Conservation (phyloP, 768 basidiomycete genomes). For the Aureoboletus auriporus region DNA sequence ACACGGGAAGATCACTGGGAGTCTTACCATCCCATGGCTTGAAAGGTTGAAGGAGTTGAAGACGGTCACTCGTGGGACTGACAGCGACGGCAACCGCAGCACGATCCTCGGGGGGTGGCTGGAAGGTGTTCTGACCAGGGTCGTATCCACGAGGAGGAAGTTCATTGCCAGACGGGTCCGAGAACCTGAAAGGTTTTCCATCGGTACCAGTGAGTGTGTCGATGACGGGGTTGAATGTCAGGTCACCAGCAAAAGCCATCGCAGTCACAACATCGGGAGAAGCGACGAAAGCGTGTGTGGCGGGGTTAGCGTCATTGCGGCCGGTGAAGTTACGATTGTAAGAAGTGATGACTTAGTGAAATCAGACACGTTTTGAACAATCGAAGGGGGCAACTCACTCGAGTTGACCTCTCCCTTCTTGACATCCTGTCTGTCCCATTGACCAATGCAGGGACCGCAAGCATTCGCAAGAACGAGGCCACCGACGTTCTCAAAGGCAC, state of each 20-base stretch:
- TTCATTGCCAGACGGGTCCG: constrained; percentile 85
- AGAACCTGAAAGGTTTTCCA: constrained; percentile 97
- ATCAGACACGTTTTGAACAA: background rate
- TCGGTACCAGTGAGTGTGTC: constrained; percentile 85
- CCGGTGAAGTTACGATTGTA: constrained; percentile 99
- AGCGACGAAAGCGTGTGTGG: constrained; percentile 94
- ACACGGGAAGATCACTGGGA: constrained; percentile 79
- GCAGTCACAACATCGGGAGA: constrained; percentile 96
- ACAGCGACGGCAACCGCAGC: constrained; percentile 83
- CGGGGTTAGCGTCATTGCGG: constrained; percentile 98
- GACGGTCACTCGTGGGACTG: constrained; percentile 79
- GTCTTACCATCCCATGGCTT: constrained; percentile 91
- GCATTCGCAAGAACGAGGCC: constrained; percentile 96
- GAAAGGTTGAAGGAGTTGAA: constrained; percentile 90
- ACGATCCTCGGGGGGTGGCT: constrained; percentile 86
- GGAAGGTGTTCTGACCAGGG: constrained; percentile 96
- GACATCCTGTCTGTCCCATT: constrained; percentile 97
- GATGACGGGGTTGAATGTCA: constrained; percentile 95
- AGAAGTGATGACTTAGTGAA: constrained; percentile 83
- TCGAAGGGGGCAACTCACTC: constrained; percentile 47
- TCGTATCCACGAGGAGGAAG: constrained; percentile 96
- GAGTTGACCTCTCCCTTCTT: constrained; percentile 97
- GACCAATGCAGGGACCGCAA: constrained; percentile 98
- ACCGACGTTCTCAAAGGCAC: constrained; percentile 80
- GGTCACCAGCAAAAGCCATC: constrained; percentile 89